These are phyloP conservation scores for Hypomyces rosellus DNA, from an alignment of 2,329 filamentous ascomycete species.

Conservation along the genomic window DNA sequence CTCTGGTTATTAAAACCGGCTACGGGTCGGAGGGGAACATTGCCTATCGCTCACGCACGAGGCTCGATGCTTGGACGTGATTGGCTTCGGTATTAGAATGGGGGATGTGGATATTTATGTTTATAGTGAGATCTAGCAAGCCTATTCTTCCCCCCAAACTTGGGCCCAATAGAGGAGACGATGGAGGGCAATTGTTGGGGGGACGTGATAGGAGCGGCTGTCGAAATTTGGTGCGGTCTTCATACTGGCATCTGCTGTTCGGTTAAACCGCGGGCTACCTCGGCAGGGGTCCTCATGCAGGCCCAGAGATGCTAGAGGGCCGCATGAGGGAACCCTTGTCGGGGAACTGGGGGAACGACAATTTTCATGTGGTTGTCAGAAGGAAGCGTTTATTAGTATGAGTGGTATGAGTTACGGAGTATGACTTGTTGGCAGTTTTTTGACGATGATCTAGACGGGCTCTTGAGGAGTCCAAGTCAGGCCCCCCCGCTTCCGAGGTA, in stretches of 20 bases:
- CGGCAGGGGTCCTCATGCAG: neutral
- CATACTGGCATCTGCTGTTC: neutral
- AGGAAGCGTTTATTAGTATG: too few relatives aligned
- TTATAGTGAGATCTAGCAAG: conserved; percentile 10
- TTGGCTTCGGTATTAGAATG: conserved; percentile 19
- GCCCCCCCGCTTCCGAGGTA: conserved; percentile 9
- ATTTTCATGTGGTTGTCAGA: too few relatives aligned
- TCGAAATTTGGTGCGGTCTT: neutral
- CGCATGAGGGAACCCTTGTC: conserved; percentile 8
- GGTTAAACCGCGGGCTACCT: conserved; percentile 2
- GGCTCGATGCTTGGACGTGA: conserved; percentile 21
- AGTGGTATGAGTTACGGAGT: too few relatives aligned
- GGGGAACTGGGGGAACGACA: conserved; percentile 3
- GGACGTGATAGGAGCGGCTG: neutral
- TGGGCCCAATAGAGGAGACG: conserved; percentile 8
- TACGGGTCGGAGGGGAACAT: too few relatives aligned
- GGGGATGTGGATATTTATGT: neutral
- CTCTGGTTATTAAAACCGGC: too few relatives aligned
- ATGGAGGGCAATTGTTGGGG: neutral
- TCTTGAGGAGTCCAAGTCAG: conserved; percentile 5
- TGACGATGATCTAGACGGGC: conserved; percentile 11
- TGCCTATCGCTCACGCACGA: conserved; percentile 27
- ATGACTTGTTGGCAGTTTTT: neutral
- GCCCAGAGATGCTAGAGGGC: neutral
- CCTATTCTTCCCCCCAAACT: conserved; percentile 1